Percentiles rank a stretch among this genome's conserved stretches.
Evolutionary conservation across 345 rosid species (phyloP).

Genomic region (Arabis alpina): DNA sequence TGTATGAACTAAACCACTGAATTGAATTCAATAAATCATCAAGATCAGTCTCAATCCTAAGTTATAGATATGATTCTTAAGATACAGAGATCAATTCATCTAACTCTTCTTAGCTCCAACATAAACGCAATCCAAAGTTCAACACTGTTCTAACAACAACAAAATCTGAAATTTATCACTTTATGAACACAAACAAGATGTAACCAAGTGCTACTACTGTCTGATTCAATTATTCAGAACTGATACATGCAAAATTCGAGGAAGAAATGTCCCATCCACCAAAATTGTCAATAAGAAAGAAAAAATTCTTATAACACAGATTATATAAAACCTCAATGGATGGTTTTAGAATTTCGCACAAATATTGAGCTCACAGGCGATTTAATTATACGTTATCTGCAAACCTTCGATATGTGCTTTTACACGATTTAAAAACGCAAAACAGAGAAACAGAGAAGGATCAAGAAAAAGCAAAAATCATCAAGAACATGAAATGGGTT

Average conservation of each 20-base stretch:
- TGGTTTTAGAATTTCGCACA: slow-evolving; percentile 66
- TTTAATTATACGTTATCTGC: slow-evolving; percentile 43
- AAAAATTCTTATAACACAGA: slow-evolving; percentile 42
- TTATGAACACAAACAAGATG: neutral
- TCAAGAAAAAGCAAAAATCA: neutral
- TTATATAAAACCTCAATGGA: slow-evolving; percentile 15
- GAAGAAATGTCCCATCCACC: slow-evolving; percentile 34
- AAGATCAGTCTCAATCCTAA: neutral
- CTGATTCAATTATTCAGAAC: neutral
- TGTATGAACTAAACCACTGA: neutral
- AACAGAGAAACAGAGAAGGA: neutral
- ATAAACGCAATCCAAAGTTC: neutral
- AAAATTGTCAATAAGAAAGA: slow-evolving; percentile 37
- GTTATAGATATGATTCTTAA: neutral
- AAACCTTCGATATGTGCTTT: slow-evolving; percentile 92
- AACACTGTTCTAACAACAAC: neutral
- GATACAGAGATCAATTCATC: neutral
- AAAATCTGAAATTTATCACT: neutral
- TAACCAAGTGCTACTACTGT: slow-evolving; percentile 1
- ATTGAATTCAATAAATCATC: neutral
- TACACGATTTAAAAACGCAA: neutral
- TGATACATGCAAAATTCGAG: neutral
- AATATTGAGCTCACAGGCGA: slow-evolving; percentile 72
- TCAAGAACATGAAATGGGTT: neutral
- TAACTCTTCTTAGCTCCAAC: too few species aligned